phyloP scores from a whole-genome alignment of 768 basidiomycete genomes.

The Naganishia onofrii region DNA sequence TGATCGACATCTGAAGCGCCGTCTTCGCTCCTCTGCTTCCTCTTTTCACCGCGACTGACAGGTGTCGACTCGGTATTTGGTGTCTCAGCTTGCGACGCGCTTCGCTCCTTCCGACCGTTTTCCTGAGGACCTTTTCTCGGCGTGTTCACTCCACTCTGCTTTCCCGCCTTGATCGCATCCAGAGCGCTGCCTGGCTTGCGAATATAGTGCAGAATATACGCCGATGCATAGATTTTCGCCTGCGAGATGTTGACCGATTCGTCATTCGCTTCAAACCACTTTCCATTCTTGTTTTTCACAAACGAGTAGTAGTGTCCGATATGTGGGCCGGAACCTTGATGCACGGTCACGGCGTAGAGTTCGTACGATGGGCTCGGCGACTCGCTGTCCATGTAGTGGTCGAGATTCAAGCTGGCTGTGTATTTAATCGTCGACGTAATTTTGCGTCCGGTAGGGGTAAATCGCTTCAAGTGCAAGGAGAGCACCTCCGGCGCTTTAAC shows the following conservation, averaged over 20 bases:
- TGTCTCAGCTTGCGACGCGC: neutral
- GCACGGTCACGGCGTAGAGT: constrained; percentile 86
- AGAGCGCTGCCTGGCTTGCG: constrained; percentile 47
- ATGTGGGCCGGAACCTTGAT: constrained; percentile 87
- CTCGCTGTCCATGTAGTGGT: constrained; percentile 76
- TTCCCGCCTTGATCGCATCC: constrained; percentile 17
- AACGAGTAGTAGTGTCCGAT: constrained; percentile 93
- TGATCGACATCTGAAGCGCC: neutral
- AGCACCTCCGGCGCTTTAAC: constrained; percentile 82
- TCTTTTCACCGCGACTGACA: constrained; percentile 6
- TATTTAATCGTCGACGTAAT: constrained; percentile 75
- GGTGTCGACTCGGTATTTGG: neutral
- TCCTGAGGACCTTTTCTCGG: constrained; percentile 1
- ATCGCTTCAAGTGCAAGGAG: constrained; percentile 92
- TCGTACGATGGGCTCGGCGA: constrained; percentile 71
- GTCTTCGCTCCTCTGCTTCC: constrained; percentile 12
- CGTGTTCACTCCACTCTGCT: neutral
- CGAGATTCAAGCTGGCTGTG: constrained; percentile 68
- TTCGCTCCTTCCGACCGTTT: neutral
- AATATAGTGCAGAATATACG: constrained; percentile 91
- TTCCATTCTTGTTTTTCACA: constrained; percentile 66
- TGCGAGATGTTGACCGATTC: constrained; percentile 68
- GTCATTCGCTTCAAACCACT: constrained; percentile 85
- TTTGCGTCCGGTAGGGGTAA: constrained; percentile 79
- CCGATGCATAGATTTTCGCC: constrained; percentile 60